These are phyloP conservation scores for Themeda triandra DNA, from an alignment of 176 grass and related monocot genomes.

Conservation along the genomic window DNA sequence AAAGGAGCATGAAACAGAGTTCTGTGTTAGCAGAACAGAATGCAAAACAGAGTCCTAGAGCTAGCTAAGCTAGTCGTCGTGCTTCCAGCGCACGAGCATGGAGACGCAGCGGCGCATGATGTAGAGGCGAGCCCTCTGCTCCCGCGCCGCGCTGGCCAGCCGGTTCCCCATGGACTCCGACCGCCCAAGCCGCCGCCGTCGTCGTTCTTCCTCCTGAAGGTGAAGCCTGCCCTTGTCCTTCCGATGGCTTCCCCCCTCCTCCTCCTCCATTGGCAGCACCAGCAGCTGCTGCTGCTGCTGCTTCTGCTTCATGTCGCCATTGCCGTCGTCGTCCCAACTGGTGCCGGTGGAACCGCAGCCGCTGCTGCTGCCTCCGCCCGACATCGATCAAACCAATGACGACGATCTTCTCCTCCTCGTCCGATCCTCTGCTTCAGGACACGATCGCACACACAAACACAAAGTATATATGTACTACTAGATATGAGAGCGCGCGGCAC, in stretches of 20 bases:
- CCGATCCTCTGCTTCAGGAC: too few species aligned
- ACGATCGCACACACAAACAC: too few species aligned
- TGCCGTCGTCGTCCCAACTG: background rate
- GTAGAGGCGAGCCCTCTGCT: slow-evolving; percentile 69
- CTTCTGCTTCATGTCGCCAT: background rate
- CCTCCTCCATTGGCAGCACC: background rate
- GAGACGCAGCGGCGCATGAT: slow-evolving; percentile 94
- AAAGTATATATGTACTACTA: too few species aligned
- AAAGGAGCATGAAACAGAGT: too few species aligned
- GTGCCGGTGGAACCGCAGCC: background rate
- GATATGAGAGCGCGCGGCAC: too few species aligned
- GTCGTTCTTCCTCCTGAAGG: background rate
- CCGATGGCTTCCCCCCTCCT: background rate
- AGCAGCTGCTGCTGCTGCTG: background rate
- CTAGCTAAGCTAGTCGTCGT: background rate
- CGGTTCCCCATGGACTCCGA: background rate
- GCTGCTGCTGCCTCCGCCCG: background rate
- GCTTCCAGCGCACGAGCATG: slow-evolving; percentile 57
- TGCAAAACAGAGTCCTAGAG: background rate
- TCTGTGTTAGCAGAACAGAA: too few species aligned
- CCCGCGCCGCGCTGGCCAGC: slow-evolving; percentile 6
- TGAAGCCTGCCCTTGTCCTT: background rate
- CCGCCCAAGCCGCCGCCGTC: background rate
- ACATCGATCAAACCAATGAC: background rate
- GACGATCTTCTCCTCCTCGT: too few species aligned